These are phyloP conservation scores for Alternaria burnsii DNA, from an alignment of 2,329 filamentous ascomycete species.

Conservation along the genomic window DNA sequence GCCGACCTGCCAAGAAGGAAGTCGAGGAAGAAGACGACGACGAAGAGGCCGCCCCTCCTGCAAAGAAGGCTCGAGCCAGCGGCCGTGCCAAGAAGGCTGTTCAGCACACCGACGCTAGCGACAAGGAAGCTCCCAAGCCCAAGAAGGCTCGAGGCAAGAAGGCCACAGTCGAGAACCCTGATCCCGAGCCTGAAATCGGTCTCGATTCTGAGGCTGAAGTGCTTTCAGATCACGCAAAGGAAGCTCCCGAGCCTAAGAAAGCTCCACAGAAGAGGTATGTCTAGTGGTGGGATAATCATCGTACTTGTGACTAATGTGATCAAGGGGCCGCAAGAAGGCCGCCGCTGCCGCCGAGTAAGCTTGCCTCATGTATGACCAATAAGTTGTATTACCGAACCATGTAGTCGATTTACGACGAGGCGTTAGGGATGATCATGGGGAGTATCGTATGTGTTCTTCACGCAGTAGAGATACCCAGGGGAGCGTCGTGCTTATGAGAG, in stretches of 20 bases:
- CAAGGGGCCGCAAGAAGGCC: conserved; percentile 38
- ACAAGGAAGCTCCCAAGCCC: conserved; percentile 29
- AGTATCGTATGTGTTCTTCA: conserved; percentile 2
- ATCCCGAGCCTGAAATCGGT: conserved; percentile 19
- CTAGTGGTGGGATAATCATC: background rate
- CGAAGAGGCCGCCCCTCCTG: conserved; percentile 33
- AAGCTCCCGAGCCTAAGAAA: conserved; percentile 20
- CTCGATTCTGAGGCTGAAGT: conserved; percentile 14
- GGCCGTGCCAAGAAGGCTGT: conserved; percentile 17
- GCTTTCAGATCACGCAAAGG: conserved; percentile 15
- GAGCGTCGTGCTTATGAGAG: background rate
- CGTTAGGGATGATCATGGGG: conserved; percentile 8
- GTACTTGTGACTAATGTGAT: conserved; percentile 12
- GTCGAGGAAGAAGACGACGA: conserved; percentile 32
- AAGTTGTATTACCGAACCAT: background rate
- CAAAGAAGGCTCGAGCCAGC: conserved; percentile 28
- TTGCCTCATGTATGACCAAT: background rate
- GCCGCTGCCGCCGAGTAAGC: conserved; percentile 27
- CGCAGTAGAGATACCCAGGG: conserved; percentile 8
- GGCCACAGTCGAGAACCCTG: conserved; percentile 18
- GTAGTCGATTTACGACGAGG: conserved; percentile 2
- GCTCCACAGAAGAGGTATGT: conserved; percentile 42
- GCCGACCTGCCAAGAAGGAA: conserved; percentile 23
- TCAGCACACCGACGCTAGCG: conserved; percentile 19
- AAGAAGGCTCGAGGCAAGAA: conserved; percentile 39